Evolutionary conservation across 805 yeast genomes (phyloP).

Genomic region (Wickerhamiella allomyrinae): DNA sequence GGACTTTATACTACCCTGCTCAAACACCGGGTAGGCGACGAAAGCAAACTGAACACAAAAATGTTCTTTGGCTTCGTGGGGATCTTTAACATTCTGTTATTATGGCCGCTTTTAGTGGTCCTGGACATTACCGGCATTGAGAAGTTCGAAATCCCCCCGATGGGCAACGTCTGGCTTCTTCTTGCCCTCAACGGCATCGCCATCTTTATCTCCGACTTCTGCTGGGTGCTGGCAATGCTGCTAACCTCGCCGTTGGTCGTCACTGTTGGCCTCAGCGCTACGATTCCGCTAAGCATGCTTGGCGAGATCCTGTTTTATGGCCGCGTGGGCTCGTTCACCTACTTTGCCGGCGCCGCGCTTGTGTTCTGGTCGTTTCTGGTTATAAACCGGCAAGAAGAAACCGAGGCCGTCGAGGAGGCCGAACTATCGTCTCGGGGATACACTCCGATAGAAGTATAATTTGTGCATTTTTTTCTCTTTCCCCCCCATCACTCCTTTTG

Average conservation of each 20-base stretch:
- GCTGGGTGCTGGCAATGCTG: constrained; percentile 93
- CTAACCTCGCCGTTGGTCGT: constrained; percentile 89
- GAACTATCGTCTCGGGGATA: not conserved
- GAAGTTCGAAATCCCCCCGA: constrained; percentile 53
- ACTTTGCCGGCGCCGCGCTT: constrained; percentile 64
- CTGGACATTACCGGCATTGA: constrained; percentile 56
- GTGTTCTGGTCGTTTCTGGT: constrained; percentile 75
- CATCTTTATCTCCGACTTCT: constrained; percentile 76
- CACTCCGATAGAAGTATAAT: constrained; percentile 6
- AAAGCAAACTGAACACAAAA: constrained; percentile 65
- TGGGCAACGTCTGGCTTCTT: constrained; percentile 36
- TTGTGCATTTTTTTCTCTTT: constrained; percentile 39
- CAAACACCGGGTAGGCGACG: constrained; percentile 58
- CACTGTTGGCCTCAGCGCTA: constrained; percentile 83
- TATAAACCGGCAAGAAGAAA: constrained; percentile 55
- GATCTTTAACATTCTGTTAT: constrained; percentile 49
- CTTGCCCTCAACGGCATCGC: constrained; percentile 54
- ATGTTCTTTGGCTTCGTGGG: constrained; percentile 94
- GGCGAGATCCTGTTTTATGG: constrained; percentile 72
- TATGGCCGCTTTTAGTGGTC: constrained; percentile 72
- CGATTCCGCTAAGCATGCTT: constrained; percentile 87
- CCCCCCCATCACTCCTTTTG: not conserved
- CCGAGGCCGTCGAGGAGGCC: not conserved
- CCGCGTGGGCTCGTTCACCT: constrained; percentile 43
- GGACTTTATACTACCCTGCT: constrained; percentile 81